Evolutionary conservation across 345 rosid species (phyloP).

Genomic region (Salix arbutifolia): DNA sequence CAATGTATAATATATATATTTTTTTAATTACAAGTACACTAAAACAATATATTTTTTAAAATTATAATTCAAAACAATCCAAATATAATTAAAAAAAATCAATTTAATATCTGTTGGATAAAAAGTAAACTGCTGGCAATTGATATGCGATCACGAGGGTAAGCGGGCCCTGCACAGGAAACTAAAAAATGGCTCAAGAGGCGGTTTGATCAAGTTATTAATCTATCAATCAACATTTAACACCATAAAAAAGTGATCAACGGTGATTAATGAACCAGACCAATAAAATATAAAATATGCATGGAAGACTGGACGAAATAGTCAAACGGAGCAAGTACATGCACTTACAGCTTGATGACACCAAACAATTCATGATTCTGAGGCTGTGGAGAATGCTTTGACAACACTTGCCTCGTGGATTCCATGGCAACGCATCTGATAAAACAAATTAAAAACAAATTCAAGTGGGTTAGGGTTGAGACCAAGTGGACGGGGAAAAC

Average conservation of each 20-base stretch:
- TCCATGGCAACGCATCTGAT: background rate
- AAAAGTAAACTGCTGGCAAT: too few species aligned
- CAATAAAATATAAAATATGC: background rate
- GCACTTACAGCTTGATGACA: conserved; percentile 15
- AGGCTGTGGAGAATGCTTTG: background rate
- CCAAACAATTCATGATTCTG: background rate
- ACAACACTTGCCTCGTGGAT: background rate
- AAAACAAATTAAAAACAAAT: background rate
- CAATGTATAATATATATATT: too few species aligned
- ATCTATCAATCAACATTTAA: background rate
- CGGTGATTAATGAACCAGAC: background rate
- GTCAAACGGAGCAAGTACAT: conserved; percentile 19
- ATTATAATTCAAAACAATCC: too few species aligned
- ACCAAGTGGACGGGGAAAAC: background rate
- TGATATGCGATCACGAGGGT: too few species aligned
- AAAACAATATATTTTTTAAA: too few species aligned
- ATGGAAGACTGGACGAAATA: background rate
- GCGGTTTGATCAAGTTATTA: background rate
- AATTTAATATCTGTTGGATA: too few species aligned
- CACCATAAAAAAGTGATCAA: background rate
- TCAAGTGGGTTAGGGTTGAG: conserved; percentile 1
- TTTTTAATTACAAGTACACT: too few species aligned
- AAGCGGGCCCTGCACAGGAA: background rate
- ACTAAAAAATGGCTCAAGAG: background rate
- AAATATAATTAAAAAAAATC: too few species aligned